A percentile compares a stretch with the other conserved stretches of the same genome.
Evolutionary conservation across 495 filamentous ascomycete species (phyloP).

Genomic region (Xylaria sp.): DNA sequence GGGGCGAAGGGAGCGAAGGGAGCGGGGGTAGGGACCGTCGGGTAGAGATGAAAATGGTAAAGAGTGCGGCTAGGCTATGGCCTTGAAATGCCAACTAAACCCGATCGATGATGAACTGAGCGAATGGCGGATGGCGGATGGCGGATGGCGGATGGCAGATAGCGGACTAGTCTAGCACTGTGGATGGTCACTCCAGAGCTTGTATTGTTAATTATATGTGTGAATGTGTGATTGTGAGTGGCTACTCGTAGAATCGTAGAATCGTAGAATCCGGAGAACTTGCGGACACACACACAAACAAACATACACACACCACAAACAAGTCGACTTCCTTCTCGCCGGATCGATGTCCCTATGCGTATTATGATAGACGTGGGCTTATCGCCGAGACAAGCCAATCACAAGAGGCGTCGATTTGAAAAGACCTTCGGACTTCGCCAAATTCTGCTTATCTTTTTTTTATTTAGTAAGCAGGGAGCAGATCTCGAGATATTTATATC

Average conservation of each 20-base stretch:
- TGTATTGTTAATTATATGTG: neutral
- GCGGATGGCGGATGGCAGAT: no score
- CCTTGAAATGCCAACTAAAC: no score
- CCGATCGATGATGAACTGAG: neutral
- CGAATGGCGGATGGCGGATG: neutral
- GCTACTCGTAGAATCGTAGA: no score
- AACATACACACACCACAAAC: no score
- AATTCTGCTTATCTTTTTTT: neutral
- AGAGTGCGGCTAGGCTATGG: no score
- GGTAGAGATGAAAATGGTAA: neutral
- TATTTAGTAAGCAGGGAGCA: conserved; percentile 1
- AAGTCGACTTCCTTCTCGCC: neutral
- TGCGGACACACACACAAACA: no score
- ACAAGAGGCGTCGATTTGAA: neutral
- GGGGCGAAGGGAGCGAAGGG: neutral
- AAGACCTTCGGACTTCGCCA: conserved; percentile 24
- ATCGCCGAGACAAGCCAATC: conserved; percentile 22
- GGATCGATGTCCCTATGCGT: neutral
- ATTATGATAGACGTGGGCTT: neutral
- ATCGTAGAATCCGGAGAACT: no score
- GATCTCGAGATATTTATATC: neutral
- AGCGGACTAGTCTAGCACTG: no score
- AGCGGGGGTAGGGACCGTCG: no score
- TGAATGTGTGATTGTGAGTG: no score
- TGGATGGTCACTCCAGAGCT: neutral